Conservation (phyloP, 2,329 filamentous ascomycete species). For the Cordyceps cateniannulata region DNA sequence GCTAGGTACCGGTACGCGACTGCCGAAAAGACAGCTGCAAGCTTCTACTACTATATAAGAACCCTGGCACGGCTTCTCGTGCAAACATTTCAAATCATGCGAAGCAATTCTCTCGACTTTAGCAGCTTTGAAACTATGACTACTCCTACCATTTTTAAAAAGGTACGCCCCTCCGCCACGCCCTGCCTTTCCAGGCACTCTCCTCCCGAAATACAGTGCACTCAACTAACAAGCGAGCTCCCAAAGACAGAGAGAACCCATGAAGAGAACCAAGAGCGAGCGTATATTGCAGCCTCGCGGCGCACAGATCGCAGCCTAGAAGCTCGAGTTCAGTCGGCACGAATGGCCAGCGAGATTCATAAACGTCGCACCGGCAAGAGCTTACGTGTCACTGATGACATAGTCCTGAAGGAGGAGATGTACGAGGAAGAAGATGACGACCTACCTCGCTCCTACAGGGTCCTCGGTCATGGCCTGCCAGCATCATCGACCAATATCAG, state of each 20-base stretch:
- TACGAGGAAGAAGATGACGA: constrained; percentile 93
- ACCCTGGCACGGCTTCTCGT: neutral
- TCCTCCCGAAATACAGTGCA: no score
- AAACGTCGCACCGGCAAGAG: constrained; percentile 78
- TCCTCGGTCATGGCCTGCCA: constrained; percentile 53
- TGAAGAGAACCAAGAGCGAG: constrained; percentile 78
- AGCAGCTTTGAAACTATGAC: constrained; percentile 8
- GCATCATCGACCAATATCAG: constrained; percentile 56
- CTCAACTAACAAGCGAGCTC: neutral
- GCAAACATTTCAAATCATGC: neutral
- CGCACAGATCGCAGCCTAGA: constrained; percentile 82
- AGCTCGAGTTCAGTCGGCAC: constrained; percentile 80
- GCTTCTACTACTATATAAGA: neutral
- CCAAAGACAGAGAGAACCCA: constrained; percentile 65
- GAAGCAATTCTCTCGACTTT: constrained; percentile 8
- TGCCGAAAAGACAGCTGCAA: neutral
- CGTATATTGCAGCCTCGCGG: constrained; percentile 86
- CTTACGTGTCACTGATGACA: constrained; percentile 75
- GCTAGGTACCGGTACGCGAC: neutral
- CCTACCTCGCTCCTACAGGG: constrained; percentile 58
- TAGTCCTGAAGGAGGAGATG: constrained; percentile 88
- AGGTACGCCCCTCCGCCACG: neutral
- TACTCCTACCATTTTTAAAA: constrained; percentile 1
- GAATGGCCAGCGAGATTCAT: constrained; percentile 84
- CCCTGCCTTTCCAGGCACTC: no score